Evolutionary conservation across 2,329 filamentous ascomycete genomes (phyloP).

Genomic region (Talaromyces sp.): DNA sequence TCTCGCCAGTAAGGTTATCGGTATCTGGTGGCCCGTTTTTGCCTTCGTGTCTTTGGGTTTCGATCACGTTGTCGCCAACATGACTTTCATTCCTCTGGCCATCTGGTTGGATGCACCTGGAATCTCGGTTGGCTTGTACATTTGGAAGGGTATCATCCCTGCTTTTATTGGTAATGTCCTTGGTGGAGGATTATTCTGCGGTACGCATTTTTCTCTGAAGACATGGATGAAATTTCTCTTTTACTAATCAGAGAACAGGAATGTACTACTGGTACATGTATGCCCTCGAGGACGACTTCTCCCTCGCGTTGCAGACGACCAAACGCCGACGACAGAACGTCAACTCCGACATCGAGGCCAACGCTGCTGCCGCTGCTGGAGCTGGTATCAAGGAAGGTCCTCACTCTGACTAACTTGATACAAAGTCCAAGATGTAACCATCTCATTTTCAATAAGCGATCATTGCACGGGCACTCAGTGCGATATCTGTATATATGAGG

Average conservation of each 20-base stretch:
- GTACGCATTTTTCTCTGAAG: not conserved
- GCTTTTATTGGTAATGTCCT: constrained; percentile 19
- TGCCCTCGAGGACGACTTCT: constrained; percentile 11
- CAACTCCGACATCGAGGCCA: constrained; percentile 14
- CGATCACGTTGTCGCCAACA: constrained; percentile 28
- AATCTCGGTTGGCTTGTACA: constrained; percentile 42
- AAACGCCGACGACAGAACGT: constrained; percentile 7
- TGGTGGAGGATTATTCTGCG: constrained; percentile 17
- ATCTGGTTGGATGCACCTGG: constrained; percentile 29
- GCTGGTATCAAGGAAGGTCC: constrained; percentile 3
- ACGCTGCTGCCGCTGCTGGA: not conserved
- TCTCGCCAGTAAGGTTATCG: constrained; percentile 24
- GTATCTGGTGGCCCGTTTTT: constrained; percentile 26
- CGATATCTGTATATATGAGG: not conserved
- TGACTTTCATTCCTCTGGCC: constrained; percentile 24
- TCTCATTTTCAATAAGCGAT: not conserved
- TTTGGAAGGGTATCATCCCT: constrained; percentile 48
- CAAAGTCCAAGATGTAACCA: not conserved
- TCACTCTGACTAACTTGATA: not conserved
- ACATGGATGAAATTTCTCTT: not conserved
- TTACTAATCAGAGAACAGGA: not conserved
- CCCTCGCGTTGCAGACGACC: constrained; percentile 8
- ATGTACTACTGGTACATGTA: constrained; percentile 18
- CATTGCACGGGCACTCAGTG: not conserved
- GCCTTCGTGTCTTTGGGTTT: constrained; percentile 24